A percentile compares a stretch with the other conserved stretches of the same genome.
Evolutionary conservation across 306 rosid genomes (phyloP).

Genomic region (Trifolium dubium): DNA sequence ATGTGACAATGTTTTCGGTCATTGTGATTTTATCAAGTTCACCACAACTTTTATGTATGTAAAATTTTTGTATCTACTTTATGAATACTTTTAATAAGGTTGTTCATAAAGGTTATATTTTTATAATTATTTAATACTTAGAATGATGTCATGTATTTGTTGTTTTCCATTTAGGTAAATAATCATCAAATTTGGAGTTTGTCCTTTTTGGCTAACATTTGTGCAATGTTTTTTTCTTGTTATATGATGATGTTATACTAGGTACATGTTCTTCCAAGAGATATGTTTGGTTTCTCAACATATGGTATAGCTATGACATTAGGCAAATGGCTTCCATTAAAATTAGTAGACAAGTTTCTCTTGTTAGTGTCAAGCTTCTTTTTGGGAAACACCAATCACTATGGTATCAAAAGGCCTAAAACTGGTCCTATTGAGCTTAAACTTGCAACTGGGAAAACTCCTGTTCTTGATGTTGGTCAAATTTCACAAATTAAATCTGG

Average conservation of each 20-base stretch:
- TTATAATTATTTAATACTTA: slow-evolving; percentile 17
- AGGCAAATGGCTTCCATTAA: slow-evolving; percentile 71
- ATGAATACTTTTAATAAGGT: neutral
- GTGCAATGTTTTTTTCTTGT: slow-evolving; percentile 28
- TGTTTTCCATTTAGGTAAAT: slow-evolving; percentile 38
- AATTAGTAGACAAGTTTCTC: slow-evolving; percentile 72
- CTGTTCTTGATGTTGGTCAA: slow-evolving; percentile 90
- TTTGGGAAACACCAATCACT: slow-evolving; percentile 73
- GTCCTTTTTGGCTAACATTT: slow-evolving; percentile 34
- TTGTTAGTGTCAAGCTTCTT: slow-evolving; percentile 51
- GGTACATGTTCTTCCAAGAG: slow-evolving; percentile 94
- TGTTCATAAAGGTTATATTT: neutral
- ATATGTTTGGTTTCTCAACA: slow-evolving; percentile 84
- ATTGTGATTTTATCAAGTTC: neutral
- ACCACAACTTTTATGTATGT: neutral
- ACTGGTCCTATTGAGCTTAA: slow-evolving; percentile 91
- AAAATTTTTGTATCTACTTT: neutral
- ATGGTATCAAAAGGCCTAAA: slow-evolving; percentile 87
- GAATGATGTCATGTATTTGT: slow-evolving; percentile 27
- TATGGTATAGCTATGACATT: slow-evolving; percentile 82
- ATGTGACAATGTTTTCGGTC: too few relatives aligned
- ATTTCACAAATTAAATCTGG: slow-evolving; percentile 70
- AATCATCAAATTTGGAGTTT: slow-evolving; percentile 14
- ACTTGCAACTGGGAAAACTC: slow-evolving; percentile 84
- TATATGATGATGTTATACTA: slow-evolving; percentile 20